Evolutionary conservation across 2,329 filamentous ascomycete genomes (phyloP), one percentile per base, ranked within the genome.

Genomic region (Stemphylium lycopersici): DNA sequence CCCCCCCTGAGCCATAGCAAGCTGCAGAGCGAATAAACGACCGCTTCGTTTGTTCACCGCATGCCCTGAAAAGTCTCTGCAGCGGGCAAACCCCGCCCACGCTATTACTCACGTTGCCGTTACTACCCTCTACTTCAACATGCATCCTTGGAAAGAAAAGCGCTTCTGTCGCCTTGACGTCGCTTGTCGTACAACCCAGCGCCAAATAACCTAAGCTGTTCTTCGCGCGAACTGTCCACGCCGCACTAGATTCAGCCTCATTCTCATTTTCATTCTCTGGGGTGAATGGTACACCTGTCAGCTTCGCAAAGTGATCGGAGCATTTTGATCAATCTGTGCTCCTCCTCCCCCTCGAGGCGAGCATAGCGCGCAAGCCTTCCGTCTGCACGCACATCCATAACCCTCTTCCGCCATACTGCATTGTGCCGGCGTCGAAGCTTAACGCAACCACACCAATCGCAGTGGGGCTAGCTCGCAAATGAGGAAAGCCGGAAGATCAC

Each of bases 401-500:
- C 59, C 40, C 59, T 48, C 55, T 56, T 58, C 61, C 59, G 56
- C 58, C 46, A 46, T 52, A 11, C 53, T 56, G 52, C 58, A 56
- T 36, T 26, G 41, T 57, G 51, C 63, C 57, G 62, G 63, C 63
- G 52, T 69, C 40, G 62, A 68, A 68, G 67, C 68, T 70, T 69
- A 65, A 63, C 53, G 20, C 39, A 48, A 55, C 37, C 40, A 55
- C 54, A 49, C 67, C 67, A 71, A 70, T 72, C 24, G 61, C 61
- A 58, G 48, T 52, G 31, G 29, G 38, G 44, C 45, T 47, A 40
- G 61, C 51, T 47, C 48, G 45, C 67, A 32, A 57, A 68, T 66
- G 46, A 57, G 66, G 68, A 55, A 72, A 63, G 42, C 59, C 52
- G 56, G 51, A 46, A 55, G 26, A 55, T 75, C 72, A 75, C 67